These are phyloP conservation scores for Nymphaea colorata DNA, from an alignment of 164 flowering plant genomes.

Conservation along the genomic window DNA sequence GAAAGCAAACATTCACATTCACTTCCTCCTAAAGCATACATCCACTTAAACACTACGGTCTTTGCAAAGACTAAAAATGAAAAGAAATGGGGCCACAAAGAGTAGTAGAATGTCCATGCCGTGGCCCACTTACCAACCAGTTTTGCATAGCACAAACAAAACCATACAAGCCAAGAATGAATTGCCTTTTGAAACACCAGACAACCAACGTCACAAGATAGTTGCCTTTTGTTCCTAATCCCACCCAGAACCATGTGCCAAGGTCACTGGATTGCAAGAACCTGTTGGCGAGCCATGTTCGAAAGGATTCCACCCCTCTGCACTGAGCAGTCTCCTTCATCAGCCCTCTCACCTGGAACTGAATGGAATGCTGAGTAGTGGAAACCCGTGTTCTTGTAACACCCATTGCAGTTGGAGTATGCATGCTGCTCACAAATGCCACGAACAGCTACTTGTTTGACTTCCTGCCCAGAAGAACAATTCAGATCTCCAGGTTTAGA, in stretches of 20 bases:
- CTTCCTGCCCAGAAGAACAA: constrained; percentile 21
- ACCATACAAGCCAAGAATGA: constrained; percentile 1
- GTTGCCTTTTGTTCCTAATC: neutral
- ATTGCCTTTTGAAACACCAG: neutral
- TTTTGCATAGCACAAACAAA: neutral
- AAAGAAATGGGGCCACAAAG: neutral
- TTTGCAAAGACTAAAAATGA: too few species aligned
- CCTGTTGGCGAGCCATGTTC: constrained; percentile 38
- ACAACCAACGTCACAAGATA: neutral
- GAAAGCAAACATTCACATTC: too few species aligned
- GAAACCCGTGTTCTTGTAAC: constrained; percentile 20
- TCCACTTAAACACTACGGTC: too few species aligned
- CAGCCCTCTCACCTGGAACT: constrained; percentile 19
- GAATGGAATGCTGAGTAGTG: constrained; percentile 20
- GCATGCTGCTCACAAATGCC: constrained; percentile 8
- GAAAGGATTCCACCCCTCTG: constrained; percentile 39
- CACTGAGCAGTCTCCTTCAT: constrained; percentile 36
- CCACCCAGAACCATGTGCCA: neutral
- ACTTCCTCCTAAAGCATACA: too few species aligned
- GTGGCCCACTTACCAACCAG: neutral
- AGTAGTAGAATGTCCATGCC: neutral
- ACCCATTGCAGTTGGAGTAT: constrained; percentile 14
- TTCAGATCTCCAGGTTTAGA: constrained; percentile 20
- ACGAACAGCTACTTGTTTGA: constrained; percentile 9
- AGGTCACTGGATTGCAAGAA: constrained; percentile 43